Conservation (phyloP, 495 filamentous ascomycete genomes). For the Chaetomidium leptoderma region DNA sequence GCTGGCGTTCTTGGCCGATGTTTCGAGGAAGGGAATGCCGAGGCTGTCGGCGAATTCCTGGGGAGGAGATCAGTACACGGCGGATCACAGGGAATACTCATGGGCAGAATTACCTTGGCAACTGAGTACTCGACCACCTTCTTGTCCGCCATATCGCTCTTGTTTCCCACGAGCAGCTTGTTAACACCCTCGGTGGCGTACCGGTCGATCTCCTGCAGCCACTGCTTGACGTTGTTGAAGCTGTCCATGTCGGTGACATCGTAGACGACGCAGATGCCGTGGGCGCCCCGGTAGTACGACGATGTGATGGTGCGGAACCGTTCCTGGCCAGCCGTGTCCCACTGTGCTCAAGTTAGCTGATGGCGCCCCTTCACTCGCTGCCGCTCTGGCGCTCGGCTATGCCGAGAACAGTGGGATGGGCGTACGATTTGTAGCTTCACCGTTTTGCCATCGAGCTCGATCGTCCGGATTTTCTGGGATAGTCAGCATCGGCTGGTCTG, state of each 20-base stretch:
- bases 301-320: constrained; percentile 99
- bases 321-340: constrained; percentile 98
- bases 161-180: constrained; percentile 98
- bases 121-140: constrained; percentile 99
- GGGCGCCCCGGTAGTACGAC: constrained; percentile 96
- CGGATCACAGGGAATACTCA: too few species aligned
- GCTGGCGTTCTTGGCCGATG: constrained; percentile 97
- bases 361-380: neutral
- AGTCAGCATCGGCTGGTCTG: constrained; percentile 27
- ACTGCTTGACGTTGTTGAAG: constrained; percentile 99
- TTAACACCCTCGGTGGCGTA: constrained; percentile 99
- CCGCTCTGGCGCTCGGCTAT: neutral
- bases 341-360: constrained; percentile 52
- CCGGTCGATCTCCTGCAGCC: constrained; percentile 98
- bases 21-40: constrained; percentile 98
- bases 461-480: constrained; percentile 95
- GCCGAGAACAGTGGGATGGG: neutral
- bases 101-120: constrained; percentile 98
- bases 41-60: constrained; percentile 99
- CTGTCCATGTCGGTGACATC: constrained; percentile 99
- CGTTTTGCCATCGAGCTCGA: constrained; percentile 98
- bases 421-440: constrained; percentile 99
- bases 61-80: neutral
- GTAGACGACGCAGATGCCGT: constrained; percentile 99
- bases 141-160: constrained; percentile 99